Evolutionary conservation across 352 stramenopile genomes (phyloP).

Genomic region (Pythium phragmitis): DNA sequence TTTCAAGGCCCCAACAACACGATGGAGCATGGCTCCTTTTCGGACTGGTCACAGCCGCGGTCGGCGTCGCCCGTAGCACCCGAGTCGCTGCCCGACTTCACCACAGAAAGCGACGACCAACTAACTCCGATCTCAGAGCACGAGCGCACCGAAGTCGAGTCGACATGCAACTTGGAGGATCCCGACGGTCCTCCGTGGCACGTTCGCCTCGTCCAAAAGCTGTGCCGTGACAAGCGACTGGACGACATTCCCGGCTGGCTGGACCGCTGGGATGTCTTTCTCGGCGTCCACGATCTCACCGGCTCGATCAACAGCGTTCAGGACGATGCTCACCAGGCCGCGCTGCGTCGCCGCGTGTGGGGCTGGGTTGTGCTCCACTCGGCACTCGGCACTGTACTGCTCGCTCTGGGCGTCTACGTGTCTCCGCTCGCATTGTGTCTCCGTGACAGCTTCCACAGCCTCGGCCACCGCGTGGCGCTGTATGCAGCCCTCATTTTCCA

Average conservation of each 20-base stretch:
- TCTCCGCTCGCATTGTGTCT: not conserved
- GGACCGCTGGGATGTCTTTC: not conserved
- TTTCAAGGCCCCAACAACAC: too few relatives aligned
- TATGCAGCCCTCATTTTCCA: not conserved
- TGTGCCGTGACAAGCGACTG: not conserved
- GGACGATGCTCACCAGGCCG: not conserved
- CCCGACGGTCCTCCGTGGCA: not conserved
- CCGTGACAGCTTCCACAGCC: not conserved
- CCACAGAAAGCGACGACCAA: too few relatives aligned
- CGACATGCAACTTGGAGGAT: not conserved
- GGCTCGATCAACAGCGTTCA: not conserved
- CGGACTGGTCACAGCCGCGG: too few relatives aligned
- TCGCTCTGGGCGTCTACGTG: not conserved
- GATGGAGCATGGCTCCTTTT: too few relatives aligned
- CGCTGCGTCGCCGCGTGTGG: not conserved
- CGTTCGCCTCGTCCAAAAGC: not conserved
- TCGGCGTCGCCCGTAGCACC: too few relatives aligned
- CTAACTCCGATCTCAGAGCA: too few relatives aligned
- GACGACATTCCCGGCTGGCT: constrained; percentile 2
- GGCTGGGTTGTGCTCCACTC: not conserved
- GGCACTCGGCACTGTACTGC: not conserved
- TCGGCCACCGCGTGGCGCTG: not conserved
- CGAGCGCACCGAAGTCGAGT: too few relatives aligned
- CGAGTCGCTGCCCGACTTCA: too few relatives aligned
- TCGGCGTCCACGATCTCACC: not conserved